Base-by-base conservation (phyloP, 75 land plant genomes). In the Cupressus sempervirens region DNA sequence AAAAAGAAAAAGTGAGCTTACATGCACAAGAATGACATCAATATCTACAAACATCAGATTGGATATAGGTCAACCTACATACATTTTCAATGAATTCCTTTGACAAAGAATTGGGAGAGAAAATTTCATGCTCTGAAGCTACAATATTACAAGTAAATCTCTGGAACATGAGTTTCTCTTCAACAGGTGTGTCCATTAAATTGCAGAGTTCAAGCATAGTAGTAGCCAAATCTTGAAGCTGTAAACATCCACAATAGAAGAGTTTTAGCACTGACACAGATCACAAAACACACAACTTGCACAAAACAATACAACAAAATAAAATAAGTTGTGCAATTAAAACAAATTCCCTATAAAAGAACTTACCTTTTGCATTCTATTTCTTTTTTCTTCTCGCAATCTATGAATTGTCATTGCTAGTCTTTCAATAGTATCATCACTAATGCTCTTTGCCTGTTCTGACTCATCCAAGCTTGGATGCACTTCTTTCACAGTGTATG, bases 141-240 rank as follows among this genome's bases (percentile, higher is more conserved):
- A 93, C 97, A 74, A 93, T 84, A 41, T 91, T 88, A 38, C 92
- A 89, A 36, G 97, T 95, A 10, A 93, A 90, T 74, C 89, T 87
- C 76, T 91, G 92, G 88, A 93, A 95, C n/a, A 84, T 45, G 83
- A 90, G 92, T 85, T 92, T 91, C 85, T 95, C 97, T 48, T 93
- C 92, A 18, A 75, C 12, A 14, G 96, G 95, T 36, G 96, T 95
- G 82, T 95, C 96, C 96, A 95, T 95, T 80, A 95, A 85, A 84
- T 92, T 91, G 95, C 96, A 95, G 4, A 93, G 90, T 84, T 93
- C 93, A 76, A 95, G 52, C 88, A 95, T 80, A 34, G 92, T 72
- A 41, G 95, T 87, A 38, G 90, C 94, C 85, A 95, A 92, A 87
- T 93, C 95, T 93, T 93, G 96, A 82, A 95, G 88, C 97, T 95